These are phyloP conservation scores for Pseudonitzschia pungens DNA, from an alignment of 108 stramenopile genomes.

Conservation along the genomic window DNA sequence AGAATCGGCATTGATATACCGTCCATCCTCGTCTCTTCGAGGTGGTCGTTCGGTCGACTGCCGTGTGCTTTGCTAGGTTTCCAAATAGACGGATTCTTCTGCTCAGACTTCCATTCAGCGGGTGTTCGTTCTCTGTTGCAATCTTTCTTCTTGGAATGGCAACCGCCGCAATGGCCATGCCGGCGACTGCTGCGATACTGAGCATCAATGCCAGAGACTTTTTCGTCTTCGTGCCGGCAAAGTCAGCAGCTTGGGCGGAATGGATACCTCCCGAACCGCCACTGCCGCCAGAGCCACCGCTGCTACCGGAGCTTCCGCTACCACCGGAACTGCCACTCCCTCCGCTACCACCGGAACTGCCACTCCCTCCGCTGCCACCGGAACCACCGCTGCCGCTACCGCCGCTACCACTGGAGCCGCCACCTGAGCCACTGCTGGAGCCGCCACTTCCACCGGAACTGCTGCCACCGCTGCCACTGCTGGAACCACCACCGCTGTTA, in stretches of 20 bases:
- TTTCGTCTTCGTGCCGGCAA: background rate
- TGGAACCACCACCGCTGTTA: background rate
- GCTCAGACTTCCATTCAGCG: conserved; percentile 37
- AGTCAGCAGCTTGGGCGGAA: background rate
- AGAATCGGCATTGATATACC: conserved; percentile 39
- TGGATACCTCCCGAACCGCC: background rate
- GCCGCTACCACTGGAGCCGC: conserved; percentile 1
- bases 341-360: conserved; percentile 8
- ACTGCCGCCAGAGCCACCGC: background rate
- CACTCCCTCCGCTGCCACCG: background rate
- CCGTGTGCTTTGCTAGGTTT: conserved; percentile 31
- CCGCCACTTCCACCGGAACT: conserved; percentile 8
- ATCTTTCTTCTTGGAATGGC: conserved; percentile 27
- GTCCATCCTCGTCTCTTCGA: conserved; percentile 38
- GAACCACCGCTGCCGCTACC: background rate
- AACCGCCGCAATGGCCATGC: conserved; percentile 32
- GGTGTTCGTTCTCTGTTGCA: conserved; percentile 25
- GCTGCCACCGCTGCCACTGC: conserved; percentile 8
- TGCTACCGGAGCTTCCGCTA: background rate
- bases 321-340: background rate
- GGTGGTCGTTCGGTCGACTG: conserved; percentile 30
- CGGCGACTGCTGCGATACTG: conserved; percentile 32
- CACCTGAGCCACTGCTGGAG: conserved; percentile 10
- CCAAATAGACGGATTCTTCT: conserved; percentile 37
- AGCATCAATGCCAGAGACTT: conserved; percentile 2